Evolutionary conservation across 768 basidiomycete genomes (phyloP).

Genomic region (Rhodosporidiobolus odoratus): DNA sequence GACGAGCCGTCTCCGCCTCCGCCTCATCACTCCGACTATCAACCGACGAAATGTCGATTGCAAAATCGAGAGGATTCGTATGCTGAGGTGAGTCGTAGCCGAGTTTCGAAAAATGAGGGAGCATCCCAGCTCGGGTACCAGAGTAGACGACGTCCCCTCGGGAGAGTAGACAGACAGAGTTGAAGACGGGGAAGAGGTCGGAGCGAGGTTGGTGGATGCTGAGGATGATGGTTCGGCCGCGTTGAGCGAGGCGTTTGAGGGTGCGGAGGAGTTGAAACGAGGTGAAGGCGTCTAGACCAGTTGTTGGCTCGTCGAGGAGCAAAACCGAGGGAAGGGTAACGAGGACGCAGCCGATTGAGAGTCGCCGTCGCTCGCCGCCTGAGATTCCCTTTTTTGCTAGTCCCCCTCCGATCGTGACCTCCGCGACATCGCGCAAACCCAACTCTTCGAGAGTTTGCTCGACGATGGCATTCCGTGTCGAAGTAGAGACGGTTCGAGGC

Average conservation of each 20-base stretch:
- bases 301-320: conserved; percentile 61
- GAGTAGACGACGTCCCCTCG: conserved; percentile 54
- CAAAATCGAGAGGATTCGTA: conserved; percentile 52
- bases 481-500: conserved; percentile 48
- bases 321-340: conserved; percentile 60
- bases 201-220: conserved; percentile 65
- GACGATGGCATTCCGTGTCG: conserved; percentile 47
- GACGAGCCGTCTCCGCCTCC: conserved; percentile 46
- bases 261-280: conserved; percentile 47
- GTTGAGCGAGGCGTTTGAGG: conserved; percentile 48
- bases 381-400: conserved; percentile 49
- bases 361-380: conserved; percentile 56
- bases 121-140: conserved; percentile 42
- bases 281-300: conserved; percentile 39
- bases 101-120: conserved; percentile 49
- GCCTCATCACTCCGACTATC: conserved; percentile 49
- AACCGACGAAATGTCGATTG: conserved; percentile 48
- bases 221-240: conserved; percentile 58
- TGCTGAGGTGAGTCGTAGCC: conserved; percentile 44
- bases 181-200: conserved; percentile 54
- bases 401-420: conserved; percentile 57
- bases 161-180: conserved; percentile 56
- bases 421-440: conserved; percentile 50
- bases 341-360: conserved; percentile 60
- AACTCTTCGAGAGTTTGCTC: conserved; percentile 52